Evolutionary conservation across 1,284 basidiomycete species (phyloP).

Genomic region (Cutaneotrichosporon mucoides): DNA sequence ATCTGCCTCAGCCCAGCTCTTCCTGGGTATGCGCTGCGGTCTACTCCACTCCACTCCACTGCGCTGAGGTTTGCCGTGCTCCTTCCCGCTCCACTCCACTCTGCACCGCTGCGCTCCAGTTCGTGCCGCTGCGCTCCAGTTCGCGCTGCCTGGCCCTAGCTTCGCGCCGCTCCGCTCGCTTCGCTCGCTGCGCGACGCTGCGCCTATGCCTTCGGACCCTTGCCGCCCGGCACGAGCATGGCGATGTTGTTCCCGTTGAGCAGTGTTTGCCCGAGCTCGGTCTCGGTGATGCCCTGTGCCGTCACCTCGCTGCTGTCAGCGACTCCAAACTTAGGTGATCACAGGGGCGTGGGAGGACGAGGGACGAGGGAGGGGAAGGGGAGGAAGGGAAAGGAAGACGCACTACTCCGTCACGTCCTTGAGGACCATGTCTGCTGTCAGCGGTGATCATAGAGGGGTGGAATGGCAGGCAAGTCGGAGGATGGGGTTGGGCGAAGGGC

Average conservation of each 20-base stretch:
- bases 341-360: background rate
- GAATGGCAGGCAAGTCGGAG: background rate
- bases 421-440: conserved; percentile 82
- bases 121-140: no score
- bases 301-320: conserved; percentile 67
- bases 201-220: conserved; percentile 17
- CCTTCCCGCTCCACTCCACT: no score
- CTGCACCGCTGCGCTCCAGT: no score
- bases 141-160: no score
- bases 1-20: no score
- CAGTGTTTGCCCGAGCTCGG: conserved; percentile 80
- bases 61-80: no score
- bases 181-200: background rate
- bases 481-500: background rate
- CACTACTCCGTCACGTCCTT: conserved; percentile 97
- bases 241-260: conserved; percentile 98
- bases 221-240: conserved; percentile 54
- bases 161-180: no score
- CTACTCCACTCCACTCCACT: no score
- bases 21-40: no score
- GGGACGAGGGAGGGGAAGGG: no score
- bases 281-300: conserved; percentile 73
- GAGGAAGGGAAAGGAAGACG: conserved; percentile 29
- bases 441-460: background rate
- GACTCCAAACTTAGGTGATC: background rate